These are phyloP conservation scores for Arthrobotrys megalospora DNA, from an alignment of 2,329 filamentous ascomycete species.

Conservation along the genomic window DNA sequence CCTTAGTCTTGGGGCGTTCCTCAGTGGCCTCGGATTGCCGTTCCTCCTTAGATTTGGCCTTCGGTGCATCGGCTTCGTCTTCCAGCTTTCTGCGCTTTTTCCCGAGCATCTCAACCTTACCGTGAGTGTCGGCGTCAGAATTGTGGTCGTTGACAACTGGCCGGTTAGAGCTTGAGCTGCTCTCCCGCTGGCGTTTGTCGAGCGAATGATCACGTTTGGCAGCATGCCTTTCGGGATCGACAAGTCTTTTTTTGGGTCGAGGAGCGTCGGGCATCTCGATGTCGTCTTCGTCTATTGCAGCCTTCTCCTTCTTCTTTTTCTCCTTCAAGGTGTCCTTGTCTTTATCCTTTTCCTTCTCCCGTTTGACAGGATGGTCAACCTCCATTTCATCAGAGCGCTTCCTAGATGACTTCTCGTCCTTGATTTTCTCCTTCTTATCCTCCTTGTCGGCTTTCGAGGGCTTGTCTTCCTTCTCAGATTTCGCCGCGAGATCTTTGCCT, in stretches of 20 bases:
- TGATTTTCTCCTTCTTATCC: slow-evolving; percentile 38
- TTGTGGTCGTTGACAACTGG: slow-evolving; percentile 57
- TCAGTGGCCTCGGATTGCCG: slow-evolving; percentile 24
- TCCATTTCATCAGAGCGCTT: slow-evolving; percentile 54
- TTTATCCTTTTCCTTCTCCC: slow-evolving; percentile 60
- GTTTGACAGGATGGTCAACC: slow-evolving; percentile 51
- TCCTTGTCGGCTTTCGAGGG: slow-evolving; percentile 29
- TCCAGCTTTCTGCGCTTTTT: slow-evolving; percentile 61
- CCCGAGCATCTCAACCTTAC: slow-evolving; percentile 42
- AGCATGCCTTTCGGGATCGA: slow-evolving; percentile 54
- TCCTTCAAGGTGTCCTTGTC: slow-evolving; percentile 50
- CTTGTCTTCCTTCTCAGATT: slow-evolving; percentile 29
- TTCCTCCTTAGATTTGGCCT: slow-evolving; percentile 33
- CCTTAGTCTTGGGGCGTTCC: slow-evolving; percentile 39
- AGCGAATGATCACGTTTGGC: slow-evolving; percentile 60
- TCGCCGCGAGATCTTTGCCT: slow-evolving; percentile 62
- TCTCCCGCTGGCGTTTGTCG: slow-evolving; percentile 62
- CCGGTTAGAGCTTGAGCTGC: slow-evolving; percentile 61
- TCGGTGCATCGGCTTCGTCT: slow-evolving; percentile 54
- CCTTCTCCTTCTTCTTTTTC: slow-evolving; percentile 57
- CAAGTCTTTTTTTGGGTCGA: slow-evolving; percentile 48
- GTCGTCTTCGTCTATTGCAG: slow-evolving; percentile 41
- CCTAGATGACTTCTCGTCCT: slow-evolving; percentile 29
- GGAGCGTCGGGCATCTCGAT: slow-evolving; percentile 60
- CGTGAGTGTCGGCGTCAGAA: slow-evolving; percentile 62